phyloP scores from a whole-genome alignment of 768 basidiomycete genomes.

The Lentinula raphanica region DNA sequence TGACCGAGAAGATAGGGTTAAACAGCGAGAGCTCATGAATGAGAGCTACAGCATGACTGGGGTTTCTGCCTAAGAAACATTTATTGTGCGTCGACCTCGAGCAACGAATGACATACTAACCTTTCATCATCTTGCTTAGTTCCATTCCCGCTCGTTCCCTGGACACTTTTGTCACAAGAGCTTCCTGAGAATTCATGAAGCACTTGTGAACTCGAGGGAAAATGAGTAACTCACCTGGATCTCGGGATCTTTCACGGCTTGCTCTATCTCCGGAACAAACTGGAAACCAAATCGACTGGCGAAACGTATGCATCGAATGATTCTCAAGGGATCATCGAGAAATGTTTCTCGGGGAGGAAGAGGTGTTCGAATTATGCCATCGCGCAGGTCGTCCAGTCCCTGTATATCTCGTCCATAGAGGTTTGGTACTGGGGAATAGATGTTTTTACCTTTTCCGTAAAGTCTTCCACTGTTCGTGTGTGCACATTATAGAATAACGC shows the following conservation, averaged over 20 bases:
- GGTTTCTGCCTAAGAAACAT: slow-evolving; percentile 73
- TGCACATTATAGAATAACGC: slow-evolving; percentile 95
- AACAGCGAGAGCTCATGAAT: slow-evolving; percentile 73
- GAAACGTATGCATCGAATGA: slow-evolving; percentile 88
- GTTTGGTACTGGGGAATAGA: background rate
- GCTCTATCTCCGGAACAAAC: slow-evolving; percentile 61
- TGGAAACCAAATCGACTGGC: slow-evolving; percentile 85
- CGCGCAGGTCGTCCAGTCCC: slow-evolving; percentile 81
- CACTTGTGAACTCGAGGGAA: slow-evolving; percentile 3
- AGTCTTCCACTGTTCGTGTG: slow-evolving; percentile 78
- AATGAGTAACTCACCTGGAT: slow-evolving; percentile 51
- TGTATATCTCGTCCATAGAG: slow-evolving; percentile 19
- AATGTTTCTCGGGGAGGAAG: slow-evolving; percentile 85
- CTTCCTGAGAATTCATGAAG: slow-evolving; percentile 37
- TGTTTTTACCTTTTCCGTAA: slow-evolving; percentile 61
- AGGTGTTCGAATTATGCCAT: slow-evolving; percentile 83
- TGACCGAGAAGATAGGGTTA: slow-evolving; percentile 51
- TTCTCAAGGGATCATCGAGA: slow-evolving; percentile 86
- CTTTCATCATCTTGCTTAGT: slow-evolving; percentile 89
- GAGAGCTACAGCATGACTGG: slow-evolving; percentile 67
- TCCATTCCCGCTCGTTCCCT: slow-evolving; percentile 92
- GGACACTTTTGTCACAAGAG: slow-evolving; percentile 74
- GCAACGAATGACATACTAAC: no score
- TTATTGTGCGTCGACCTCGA: no score
- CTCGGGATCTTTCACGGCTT: slow-evolving; percentile 51